Evolutionary conservation across 2,329 filamentous ascomycete species (phyloP).

Genomic region (Rugonectria rugulosa): DNA sequence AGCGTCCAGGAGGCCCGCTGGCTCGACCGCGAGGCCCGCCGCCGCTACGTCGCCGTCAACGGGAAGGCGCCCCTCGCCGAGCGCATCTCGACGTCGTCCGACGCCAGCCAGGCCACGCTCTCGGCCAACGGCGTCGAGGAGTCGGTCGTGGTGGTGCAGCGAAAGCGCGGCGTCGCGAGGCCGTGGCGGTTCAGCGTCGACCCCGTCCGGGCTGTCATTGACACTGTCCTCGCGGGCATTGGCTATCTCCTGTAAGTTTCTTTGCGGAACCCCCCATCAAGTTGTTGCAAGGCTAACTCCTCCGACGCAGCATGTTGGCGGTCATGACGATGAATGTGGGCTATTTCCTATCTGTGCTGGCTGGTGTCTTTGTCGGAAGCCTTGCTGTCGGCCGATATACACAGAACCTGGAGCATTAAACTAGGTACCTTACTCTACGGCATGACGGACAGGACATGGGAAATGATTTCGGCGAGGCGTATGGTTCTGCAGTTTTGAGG

Average conservation of each 20-base stretch:
- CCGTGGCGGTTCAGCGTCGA: slow-evolving; percentile 88
- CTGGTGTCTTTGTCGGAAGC: slow-evolving; percentile 85
- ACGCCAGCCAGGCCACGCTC: slow-evolving; percentile 68
- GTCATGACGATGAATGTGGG: slow-evolving; percentile 91
- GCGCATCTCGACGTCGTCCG: slow-evolving; percentile 63
- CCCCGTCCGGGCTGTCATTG: slow-evolving; percentile 73
- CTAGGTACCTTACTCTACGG: not conserved
- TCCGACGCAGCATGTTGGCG: slow-evolving; percentile 77
- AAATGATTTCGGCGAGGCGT: not conserved
- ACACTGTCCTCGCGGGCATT: slow-evolving; percentile 76
- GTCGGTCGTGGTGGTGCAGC: slow-evolving; percentile 76
- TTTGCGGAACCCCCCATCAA: too few species aligned
- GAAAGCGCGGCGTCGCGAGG: slow-evolving; percentile 57
- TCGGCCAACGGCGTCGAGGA: slow-evolving; percentile 84
- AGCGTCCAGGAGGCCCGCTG: slow-evolving; percentile 69
- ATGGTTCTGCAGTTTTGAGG: not conserved
- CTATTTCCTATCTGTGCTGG: slow-evolving; percentile 83
- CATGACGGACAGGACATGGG: not conserved
- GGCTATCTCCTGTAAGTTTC: slow-evolving; percentile 85
- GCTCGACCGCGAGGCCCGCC: slow-evolving; percentile 74
- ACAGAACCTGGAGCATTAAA: slow-evolving; percentile 55
- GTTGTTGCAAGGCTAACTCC: too few species aligned
- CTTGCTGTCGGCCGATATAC: slow-evolving; percentile 77
- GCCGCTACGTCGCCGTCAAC: slow-evolving; percentile 78
- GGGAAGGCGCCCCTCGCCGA: slow-evolving; percentile 68